phyloP scores from a whole-genome alignment of 1,284 basidiomycete species.

The Marasmius sp. region DNA sequence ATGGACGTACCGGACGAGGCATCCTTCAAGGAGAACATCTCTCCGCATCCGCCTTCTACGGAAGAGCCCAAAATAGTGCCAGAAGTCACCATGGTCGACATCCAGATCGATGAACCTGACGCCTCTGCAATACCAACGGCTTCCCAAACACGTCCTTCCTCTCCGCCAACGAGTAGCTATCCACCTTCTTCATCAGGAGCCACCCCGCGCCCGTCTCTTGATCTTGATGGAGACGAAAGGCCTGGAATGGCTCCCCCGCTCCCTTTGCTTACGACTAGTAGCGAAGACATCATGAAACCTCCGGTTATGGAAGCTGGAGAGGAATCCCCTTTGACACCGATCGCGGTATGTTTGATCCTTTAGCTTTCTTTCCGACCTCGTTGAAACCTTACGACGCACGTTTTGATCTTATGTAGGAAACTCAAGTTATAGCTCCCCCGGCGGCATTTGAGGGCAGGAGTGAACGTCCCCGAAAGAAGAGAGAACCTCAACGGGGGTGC shows the following conservation, averaged over 20 bases:
- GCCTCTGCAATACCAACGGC: background rate
- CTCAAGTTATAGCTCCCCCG: background rate
- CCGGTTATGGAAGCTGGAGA: background rate
- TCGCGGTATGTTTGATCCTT: background rate
- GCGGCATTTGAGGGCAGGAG: slow-evolving; percentile 6
- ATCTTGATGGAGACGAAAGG: background rate
- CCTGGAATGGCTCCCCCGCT: background rate
- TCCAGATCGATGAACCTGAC: background rate
- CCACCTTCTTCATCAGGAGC: background rate
- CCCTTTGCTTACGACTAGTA: background rate
- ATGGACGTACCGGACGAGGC: background rate
- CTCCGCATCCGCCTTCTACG: background rate
- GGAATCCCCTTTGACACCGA: background rate
- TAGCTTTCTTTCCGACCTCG: background rate
- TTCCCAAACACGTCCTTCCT: background rate
- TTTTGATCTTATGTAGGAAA: background rate
- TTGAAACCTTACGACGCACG: background rate
- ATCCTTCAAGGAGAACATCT: background rate
- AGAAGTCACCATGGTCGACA: background rate
- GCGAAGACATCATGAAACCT: background rate
- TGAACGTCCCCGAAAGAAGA: slow-evolving; percentile 1
- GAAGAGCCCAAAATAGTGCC: background rate
- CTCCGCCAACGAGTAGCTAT: background rate
- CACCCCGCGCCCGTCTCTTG: background rate
- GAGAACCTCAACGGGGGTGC: slow-evolving; percentile 38